A percentile compares a stretch with the other conserved stretches of the same genome.
These are phyloP conservation scores for Clonostachys rosea DNA, from an alignment of 2,329 filamentous ascomycete species.

Conservation along the genomic window DNA sequence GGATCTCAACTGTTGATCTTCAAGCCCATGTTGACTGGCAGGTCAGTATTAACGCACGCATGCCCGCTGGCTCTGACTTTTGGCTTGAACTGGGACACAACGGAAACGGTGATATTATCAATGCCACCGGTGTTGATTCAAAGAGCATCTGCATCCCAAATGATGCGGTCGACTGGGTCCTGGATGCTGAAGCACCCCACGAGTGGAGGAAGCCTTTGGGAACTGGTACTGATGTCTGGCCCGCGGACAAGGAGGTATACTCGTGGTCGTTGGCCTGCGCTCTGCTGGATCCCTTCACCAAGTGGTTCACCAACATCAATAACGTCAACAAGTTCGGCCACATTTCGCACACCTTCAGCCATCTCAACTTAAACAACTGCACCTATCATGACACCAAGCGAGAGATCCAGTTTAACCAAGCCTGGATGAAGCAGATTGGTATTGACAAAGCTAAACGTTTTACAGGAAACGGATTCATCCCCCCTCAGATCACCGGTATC, in stretches of 20 bases:
- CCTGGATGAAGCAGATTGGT: conserved; percentile 50
- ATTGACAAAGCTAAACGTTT: conserved; percentile 40
- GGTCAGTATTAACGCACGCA: conserved; percentile 32
- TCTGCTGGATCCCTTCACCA: conserved; percentile 39
- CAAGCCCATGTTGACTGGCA: conserved; percentile 36
- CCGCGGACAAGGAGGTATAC: conserved; percentile 42
- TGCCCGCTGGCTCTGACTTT: conserved; percentile 45
- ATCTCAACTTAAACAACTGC: conserved; percentile 53
- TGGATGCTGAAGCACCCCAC: conserved; percentile 36
- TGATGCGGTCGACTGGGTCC: conserved; percentile 35
- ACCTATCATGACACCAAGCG: conserved; percentile 51
- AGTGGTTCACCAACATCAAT: conserved; percentile 42
- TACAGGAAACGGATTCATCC: conserved; percentile 51
- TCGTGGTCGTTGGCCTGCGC: conserved; percentile 43
- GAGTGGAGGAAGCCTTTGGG: conserved; percentile 42
- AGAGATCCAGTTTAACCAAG: conserved; percentile 57
- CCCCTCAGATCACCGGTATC: conserved; percentile 58
- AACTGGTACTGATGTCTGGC: conserved; percentile 44
- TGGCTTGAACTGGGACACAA: conserved; percentile 52
- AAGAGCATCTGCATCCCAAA: conserved; percentile 40
- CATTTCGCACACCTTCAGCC: conserved; percentile 60
- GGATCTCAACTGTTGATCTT: conserved; percentile 40
- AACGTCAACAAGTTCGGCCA: conserved; percentile 52
- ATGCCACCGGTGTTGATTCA: conserved; percentile 39
- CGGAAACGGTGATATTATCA: conserved; percentile 41